Base-by-base conservation (phyloP, 2,329 filamentous ascomycete species). In the Diaporthe citriasiana region DNA sequence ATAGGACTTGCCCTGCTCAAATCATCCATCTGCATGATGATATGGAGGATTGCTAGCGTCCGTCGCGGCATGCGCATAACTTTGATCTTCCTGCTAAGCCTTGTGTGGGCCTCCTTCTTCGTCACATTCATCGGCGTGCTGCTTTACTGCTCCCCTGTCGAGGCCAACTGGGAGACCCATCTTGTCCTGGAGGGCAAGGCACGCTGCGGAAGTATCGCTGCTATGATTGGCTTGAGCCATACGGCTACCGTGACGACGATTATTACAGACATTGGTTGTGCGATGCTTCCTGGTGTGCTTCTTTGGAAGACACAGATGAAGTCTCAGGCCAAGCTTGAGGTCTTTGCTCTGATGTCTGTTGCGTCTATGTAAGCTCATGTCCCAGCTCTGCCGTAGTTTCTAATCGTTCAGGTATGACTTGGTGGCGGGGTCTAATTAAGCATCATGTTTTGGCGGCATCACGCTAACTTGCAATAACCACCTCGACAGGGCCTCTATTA, bases 331-430 rank as follows among this genome's bases (percentile, higher is more conserved):
- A 80, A 80, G 71, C 60, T 80, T 15, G 72, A 71, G 22, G 77
- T 78, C 25, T 76, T 76, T 47, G 40, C 66, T 30, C 69, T 79
- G 38, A 73, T 80, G 59, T 78, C 77, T 9, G 78, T 79, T 70
- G 75, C 74, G 66, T 77, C 78, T n/a, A 42, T 79, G 79, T 81
- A 73, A 77, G 78, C 77, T 1, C 4, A 50, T 10, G 10, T 19
- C 17, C n/a, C 6, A 6, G 3, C 9, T 7, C 45, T 47, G 17
- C 6, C 1, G 22, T 47, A 42, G 9, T 42, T 15, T 5, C 4
- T 42, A 47, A 47, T 47, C 22, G 19, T 2, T 35, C 33, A 35
- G 4, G 9, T 35, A 35, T 35, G 4, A 9, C 33, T 35, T 35
- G 4, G 9, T 9, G 33, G 33, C 4, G 33, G 9, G 33, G 4